Evolutionary conservation across 2,329 filamentous ascomycete species (phyloP), one percentile per base, ranked within the genome.

Genomic region (Pestalotiopsis sp.): DNA sequence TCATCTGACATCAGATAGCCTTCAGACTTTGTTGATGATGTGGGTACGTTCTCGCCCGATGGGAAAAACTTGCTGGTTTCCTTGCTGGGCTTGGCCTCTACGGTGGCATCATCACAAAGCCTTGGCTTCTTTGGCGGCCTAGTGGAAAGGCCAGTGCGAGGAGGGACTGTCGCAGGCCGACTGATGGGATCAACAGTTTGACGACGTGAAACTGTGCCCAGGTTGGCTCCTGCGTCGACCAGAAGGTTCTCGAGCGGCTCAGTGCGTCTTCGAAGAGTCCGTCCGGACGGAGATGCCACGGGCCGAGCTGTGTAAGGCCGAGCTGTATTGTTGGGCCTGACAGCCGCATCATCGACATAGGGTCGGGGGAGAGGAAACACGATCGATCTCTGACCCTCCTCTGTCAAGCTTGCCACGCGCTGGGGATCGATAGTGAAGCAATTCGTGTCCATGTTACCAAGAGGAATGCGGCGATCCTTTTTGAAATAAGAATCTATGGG

Each of bases 401-500:
- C 79, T 0, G 86, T 87, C 67, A 87, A 78, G 66, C 80, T 80
- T n/a, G 83, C 80, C 69, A 86, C 79, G 70, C 82, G 80, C 36
- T 84, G 76, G 14, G 83, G 80, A 68, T 90, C 85, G 13, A 88
- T 81, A 14, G 83, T 79, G 73, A 90, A 90, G 75, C 86, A 89
- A 70, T 90, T 90, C 52, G 85, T 81, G 65, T 90, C 87, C 88
- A 90, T 90, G 73, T 88, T 86, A n/a, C 85, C 88, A 74, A 90
- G 84, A 0, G 88, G 86, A 68, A 89, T 85, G 2, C 88, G 84
- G 41, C 78, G 77, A 66, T 82, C 78, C 25, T 80, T 80, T 68
- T 84, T 85, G 77, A 89, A 88, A 73, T 87, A 89, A 3, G 84
- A 82, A 49, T 82, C 83, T 69, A 89, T 89, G 2, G 87, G 84